phyloP scores from a whole-genome alignment of 2,329 filamentous ascomycete genomes.

The Alternaria alternata region DNA sequence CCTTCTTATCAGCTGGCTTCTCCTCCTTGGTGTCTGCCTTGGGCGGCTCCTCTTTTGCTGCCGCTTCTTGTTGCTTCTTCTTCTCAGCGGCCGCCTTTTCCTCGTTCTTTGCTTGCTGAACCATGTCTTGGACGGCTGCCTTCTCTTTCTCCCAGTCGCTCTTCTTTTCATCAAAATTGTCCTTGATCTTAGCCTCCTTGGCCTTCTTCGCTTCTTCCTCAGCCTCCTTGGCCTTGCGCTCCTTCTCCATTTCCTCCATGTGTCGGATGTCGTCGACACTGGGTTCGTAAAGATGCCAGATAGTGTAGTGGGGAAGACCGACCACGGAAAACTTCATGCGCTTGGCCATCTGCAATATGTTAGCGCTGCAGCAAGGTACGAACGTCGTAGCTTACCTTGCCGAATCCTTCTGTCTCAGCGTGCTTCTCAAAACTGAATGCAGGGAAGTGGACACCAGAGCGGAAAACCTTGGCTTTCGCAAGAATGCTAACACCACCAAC shows the following conservation, averaged over 20 bases:
- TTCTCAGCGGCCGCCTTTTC: conserved; percentile 52
- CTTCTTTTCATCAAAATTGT: conserved; percentile 78
- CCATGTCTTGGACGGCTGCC: conserved; percentile 74
- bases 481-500: conserved; percentile 97
- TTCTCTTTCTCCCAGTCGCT: conserved; percentile 92
- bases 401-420: conserved; percentile 97
- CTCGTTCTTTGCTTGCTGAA: conserved; percentile 62
- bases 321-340: conserved; percentile 96
- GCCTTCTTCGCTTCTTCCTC: conserved; percentile 80
- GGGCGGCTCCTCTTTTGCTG: conserved; percentile 35
- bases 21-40: conserved; percentile 38
- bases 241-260: conserved; percentile 98
- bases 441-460: conserved; percentile 94
- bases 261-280: conserved; percentile 96
- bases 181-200: conserved; percentile 78
- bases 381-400: conserved; percentile 72
- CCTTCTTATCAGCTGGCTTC: conserved; percentile 27
- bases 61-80: conserved; percentile 63
- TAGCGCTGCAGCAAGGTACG: conserved; percentile 22
- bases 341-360: conserved; percentile 80
- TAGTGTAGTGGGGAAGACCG: conserved; percentile 95
- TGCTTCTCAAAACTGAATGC: conserved; percentile 99
- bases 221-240: conserved; percentile 78
- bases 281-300: conserved; percentile 99
- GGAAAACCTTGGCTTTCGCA: conserved; percentile 94